Percentiles rank a stretch among this genome's conserved stretches.
These are phyloP conservation scores for Rhododendron ferrugineum DNA, from an alignment of 148 eudicot species.

Conservation along the genomic window DNA sequence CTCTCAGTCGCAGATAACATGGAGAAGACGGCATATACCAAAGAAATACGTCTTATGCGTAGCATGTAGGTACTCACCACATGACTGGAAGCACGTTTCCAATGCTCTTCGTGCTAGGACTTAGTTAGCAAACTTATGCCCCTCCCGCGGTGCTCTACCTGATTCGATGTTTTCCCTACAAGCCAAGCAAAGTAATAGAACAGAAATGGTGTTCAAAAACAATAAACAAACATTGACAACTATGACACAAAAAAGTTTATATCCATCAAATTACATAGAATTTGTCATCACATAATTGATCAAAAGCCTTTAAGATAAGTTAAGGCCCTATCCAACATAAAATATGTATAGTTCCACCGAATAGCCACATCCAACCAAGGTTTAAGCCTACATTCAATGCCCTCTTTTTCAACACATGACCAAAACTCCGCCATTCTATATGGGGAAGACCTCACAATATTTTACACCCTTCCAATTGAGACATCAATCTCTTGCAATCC, in stretches of 20 bases:
- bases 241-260: background rate
- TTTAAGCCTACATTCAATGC: no score
- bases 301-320: no score
- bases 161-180: background rate
- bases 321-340: no score
- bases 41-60: background rate
- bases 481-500: no score
- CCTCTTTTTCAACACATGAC: no score
- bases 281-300: background rate
- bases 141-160: background rate
- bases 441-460: no score
- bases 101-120: background rate
- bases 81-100: conserved; percentile 8
- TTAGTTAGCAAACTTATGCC: background rate
- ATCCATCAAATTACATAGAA: background rate
- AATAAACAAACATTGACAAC: background rate
- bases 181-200: background rate
- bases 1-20: conserved; percentile 25
- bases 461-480: no score
- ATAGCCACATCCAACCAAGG: no score
- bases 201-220: background rate
- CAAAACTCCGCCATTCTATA: no score
- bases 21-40: conserved; percentile 28
- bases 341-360: no score
- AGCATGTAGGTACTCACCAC: background rate